Evolutionary conservation across 2,329 filamentous ascomycete genomes (phyloP).

Genomic region (Decorospora gaudefroyi): DNA sequence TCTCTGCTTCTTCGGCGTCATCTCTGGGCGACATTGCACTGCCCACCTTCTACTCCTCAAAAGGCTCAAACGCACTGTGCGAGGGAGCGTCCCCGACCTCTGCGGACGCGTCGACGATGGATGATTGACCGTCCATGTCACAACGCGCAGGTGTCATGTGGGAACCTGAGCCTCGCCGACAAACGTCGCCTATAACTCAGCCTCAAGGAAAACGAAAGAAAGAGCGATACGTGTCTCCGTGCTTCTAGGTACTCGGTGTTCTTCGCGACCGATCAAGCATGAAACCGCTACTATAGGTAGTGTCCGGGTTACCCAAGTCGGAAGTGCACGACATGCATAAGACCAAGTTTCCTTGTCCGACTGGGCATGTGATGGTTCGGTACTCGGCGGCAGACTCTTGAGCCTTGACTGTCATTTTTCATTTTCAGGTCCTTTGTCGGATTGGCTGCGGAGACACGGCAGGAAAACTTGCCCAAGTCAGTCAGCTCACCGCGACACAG

Average conservation of each 20-base stretch:
- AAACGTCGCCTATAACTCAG: conserved; percentile 27
- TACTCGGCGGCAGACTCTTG: conserved; percentile 5
- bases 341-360: conserved; percentile 10
- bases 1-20: conserved; percentile 21
- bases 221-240: conserved; percentile 16
- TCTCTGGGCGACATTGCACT: conserved; percentile 35
- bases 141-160: conserved; percentile 23
- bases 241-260: conserved; percentile 6
- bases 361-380: conserved; percentile 14
- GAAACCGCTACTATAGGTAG: conserved; percentile 11
- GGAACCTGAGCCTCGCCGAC: conserved; percentile 17
- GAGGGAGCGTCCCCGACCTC: conserved; percentile 20
- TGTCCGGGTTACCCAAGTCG: conserved; percentile 18
- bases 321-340: conserved; percentile 10
- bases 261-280: conserved; percentile 3
- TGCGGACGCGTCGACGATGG: conserved; percentile 27
- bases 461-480: background rate
- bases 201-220: conserved; percentile 22
- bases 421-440: background rate
- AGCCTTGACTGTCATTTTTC: background rate
- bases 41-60: conserved; percentile 29
- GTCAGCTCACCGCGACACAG: conserved; percentile 8
- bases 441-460: conserved; percentile 1
- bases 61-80: conserved; percentile 31
- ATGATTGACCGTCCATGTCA: conserved; percentile 11